Base-by-base conservation (phyloP, 2,329 filamentous ascomycete species). In the Mariannaea sp. region DNA sequence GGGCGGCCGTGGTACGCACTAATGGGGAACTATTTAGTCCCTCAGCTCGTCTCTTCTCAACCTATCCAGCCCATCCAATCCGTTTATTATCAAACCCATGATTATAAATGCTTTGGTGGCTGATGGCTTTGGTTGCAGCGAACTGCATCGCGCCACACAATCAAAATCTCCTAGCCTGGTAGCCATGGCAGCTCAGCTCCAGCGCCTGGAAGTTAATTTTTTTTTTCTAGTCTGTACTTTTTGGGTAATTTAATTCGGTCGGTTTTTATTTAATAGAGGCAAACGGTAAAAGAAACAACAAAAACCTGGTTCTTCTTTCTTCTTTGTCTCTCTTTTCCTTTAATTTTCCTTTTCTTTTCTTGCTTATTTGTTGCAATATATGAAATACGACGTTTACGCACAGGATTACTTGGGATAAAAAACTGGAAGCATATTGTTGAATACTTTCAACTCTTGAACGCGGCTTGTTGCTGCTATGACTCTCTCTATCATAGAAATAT, bases 1-100 rank as follows among this genome's bases (percentile, higher is more conserved):
- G 12, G 66, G 57, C 9, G 64, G 61, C 4, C 60, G 67, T 7
- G 62, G 63, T 2, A 65, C 65, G 6, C 60, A 65, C 29, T 69
- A 36, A 49, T n/a, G n/a, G n/a, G n/a, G n/a, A n/a, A n/a, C n/a
- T n/a, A n/a, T n/a, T n/a, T n/a, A n/a, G n/a, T n/a, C n/a, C n/a
- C n/a, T n/a, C n/a, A n/a, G n/a, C n/a, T n/a, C n/a, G n/a, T n/a
- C n/a, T n/a, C n/a, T n/a, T n/a, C n/a, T n/a, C n/a, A n/a, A n/a
- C n/a, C n/a, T n/a, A n/a, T n/a, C n/a, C n/a, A n/a, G n/a, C n/a
- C n/a, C n/a, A n/a, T n/a, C n/a, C n/a, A n/a, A n/a, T n/a, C n/a
- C n/a, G n/a, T n/a, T n/a, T n/a, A n/a, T n/a, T n/a, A n/a, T n/a
- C n/a, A n/a, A n/a, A n/a, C n/a, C n/a, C n/a, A n/a, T n/a, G n/a